These are phyloP conservation scores for Tephrocybe sp. DNA, from an alignment of 768 basidiomycete genomes.

Conservation along the genomic window DNA sequence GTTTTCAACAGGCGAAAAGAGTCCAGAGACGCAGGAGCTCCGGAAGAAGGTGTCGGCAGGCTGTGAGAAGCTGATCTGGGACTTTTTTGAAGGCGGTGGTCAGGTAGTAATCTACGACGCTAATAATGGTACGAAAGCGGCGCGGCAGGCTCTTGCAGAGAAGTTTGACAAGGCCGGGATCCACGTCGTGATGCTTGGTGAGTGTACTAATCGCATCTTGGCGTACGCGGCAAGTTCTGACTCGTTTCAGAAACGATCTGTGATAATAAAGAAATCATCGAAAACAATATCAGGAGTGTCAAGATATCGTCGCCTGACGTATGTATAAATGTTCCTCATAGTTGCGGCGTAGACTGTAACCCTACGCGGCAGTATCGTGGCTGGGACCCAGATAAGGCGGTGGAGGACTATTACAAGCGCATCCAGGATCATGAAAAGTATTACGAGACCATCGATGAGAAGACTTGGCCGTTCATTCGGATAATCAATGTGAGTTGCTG, in stretches of 20 bases:
- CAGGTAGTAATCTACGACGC: constrained; percentile 99
- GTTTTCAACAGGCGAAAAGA: constrained; percentile 68
- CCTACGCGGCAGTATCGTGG: constrained; percentile 67
- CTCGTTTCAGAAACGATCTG: constrained; percentile 75
- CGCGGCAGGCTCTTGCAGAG: constrained; percentile 71
- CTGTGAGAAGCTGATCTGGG: constrained; percentile 88
- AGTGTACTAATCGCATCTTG: too few species aligned
- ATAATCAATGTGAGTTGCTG: constrained; percentile 74
- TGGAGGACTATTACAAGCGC: constrained; percentile 89
- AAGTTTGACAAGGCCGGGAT: constrained; percentile 86
- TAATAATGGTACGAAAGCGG: constrained; percentile 80
- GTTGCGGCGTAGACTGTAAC: constrained; percentile 5
- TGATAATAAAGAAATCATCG: constrained; percentile 89
- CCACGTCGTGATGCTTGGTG: constrained; percentile 93
- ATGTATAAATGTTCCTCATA: constrained; percentile 27
- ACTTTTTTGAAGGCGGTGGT: constrained; percentile 83
- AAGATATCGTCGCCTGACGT: constrained; percentile 99
- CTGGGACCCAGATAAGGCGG: constrained; percentile 92
- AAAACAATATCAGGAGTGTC: constrained; percentile 92
- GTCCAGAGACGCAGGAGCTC: constrained; percentile 75
- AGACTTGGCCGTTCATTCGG: constrained; percentile 90
- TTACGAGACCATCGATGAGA: constrained; percentile 92
- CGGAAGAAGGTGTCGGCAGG: constrained; percentile 73
- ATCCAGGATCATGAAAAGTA: constrained; percentile 84
- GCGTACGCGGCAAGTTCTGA: too few species aligned